Percentiles rank a stretch among this genome's conserved stretches.
phyloP scores from a whole-genome alignment of 305 asterid genomes.

The Solanum chacoense region DNA sequence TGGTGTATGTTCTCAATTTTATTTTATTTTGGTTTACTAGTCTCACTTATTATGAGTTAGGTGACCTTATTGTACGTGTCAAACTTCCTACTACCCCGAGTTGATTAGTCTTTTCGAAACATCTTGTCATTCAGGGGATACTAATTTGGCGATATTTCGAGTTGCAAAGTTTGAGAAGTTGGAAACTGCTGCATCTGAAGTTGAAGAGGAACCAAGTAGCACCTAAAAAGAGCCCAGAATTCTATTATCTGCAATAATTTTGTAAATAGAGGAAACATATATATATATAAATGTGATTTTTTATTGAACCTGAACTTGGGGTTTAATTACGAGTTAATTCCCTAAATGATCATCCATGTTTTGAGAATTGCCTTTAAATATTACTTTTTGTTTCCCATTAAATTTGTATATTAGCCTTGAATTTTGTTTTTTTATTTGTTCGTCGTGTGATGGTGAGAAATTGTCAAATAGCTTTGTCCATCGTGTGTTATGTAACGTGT shows the following conservation, averaged over 20 bases:
- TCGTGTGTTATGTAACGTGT: no score
- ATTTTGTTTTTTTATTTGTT: background rate
- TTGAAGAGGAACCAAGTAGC: conserved; percentile 1
- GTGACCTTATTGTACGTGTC: background rate
- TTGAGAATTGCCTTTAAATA: background rate
- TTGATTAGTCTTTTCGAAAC: background rate
- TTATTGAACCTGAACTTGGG: background rate
- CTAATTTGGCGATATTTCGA: conserved; percentile 61
- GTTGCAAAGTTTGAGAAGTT: conserved; percentile 40
- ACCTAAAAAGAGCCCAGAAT: background rate
- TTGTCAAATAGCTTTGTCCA: background rate
- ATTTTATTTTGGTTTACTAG: background rate
- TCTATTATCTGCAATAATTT: background rate
- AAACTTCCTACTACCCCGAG: background rate
- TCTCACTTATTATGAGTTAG: background rate
- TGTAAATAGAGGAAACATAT: background rate
- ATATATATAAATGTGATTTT: background rate
- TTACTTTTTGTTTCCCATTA: background rate
- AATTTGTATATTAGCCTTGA: background rate
- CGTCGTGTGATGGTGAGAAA: background rate
- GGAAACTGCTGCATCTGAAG: conserved; percentile 11
- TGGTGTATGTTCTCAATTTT: background rate
- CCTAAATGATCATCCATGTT: background rate
- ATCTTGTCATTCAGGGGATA: conserved; percentile 43
- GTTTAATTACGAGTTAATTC: background rate